These are phyloP conservation scores for Parachlorella kessleri DNA, from an alignment of 139 green algal species.

Conservation along the genomic window DNA sequence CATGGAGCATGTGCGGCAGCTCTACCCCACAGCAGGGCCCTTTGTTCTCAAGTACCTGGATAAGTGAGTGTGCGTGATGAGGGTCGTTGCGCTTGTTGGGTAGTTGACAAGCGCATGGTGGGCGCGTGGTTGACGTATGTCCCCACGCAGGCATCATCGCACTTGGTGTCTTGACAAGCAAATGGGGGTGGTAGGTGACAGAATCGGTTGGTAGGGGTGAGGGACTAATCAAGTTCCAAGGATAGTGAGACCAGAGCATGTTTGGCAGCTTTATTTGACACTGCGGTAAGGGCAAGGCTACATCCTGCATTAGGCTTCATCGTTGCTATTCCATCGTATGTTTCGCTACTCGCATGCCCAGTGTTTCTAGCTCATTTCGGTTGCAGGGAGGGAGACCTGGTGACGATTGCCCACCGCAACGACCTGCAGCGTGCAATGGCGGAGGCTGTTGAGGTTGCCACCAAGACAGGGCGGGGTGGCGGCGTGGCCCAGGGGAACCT, in stretches of 20 bases:
- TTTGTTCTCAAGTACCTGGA: slow-evolving; percentile 59
- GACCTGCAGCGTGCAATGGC: slow-evolving; percentile 55
- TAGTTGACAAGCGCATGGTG: too few relatives aligned
- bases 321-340: too few relatives aligned
- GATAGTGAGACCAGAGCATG: too few relatives aligned
- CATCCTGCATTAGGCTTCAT: too few relatives aligned
- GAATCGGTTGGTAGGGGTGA: too few relatives aligned
- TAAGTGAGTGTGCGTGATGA: slow-evolving; percentile 36
- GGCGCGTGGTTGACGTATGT: not conserved
- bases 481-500: slow-evolving; percentile 18
- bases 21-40: slow-evolving; percentile 72
- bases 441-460: slow-evolving; percentile 43
- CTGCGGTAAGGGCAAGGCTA: too few relatives aligned
- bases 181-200: too few relatives aligned
- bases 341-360: too few relatives aligned
- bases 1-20: slow-evolving; percentile 58
- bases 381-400: slow-evolving; percentile 72
- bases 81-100: too few relatives aligned
- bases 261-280: too few relatives aligned
- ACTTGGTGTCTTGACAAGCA: not conserved
- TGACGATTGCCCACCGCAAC: slow-evolving; percentile 71
- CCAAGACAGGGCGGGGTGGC: not conserved
- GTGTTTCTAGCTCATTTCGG: too few relatives aligned
- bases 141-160: not conserved
- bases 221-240: too few relatives aligned